Percentiles rank a stretch among this genome's conserved stretches.
Evolutionary conservation across 306 rosid species (phyloP).

Genomic region (Psophocarpus tetragonolobus): DNA sequence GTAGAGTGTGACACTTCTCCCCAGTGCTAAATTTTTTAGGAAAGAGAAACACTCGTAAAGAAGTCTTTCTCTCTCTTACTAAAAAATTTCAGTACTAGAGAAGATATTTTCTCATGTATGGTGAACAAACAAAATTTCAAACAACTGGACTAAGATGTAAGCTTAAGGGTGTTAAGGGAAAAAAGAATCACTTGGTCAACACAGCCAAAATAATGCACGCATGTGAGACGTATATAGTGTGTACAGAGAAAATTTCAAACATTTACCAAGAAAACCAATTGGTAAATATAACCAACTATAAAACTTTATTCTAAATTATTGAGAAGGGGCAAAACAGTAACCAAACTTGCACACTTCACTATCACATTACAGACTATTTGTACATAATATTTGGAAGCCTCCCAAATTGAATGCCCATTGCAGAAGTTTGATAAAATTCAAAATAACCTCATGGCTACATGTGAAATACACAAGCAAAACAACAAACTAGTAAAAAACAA

Average conservation of each 20-base stretch:
- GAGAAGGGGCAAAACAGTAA: not conserved
- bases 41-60: no score
- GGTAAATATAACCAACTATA: not conserved
- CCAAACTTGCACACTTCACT: not conserved
- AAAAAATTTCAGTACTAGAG: no score
- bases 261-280: not conserved
- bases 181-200: not conserved
- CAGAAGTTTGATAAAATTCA: not conserved
- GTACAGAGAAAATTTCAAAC: not conserved
- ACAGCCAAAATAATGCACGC: not conserved
- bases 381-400: not conserved
- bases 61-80: no score
- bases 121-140: not conserved
- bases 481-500: not conserved
- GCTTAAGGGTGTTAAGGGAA: not conserved
- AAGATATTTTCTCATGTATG: no score
- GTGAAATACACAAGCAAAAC: not conserved
- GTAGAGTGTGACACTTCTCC: not conserved
- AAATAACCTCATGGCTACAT: not conserved
- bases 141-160: not conserved
- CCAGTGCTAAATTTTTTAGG: no score
- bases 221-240: not conserved
- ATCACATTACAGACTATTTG: slow-evolving; percentile 2
- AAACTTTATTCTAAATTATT: not conserved
- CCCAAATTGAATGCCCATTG: not conserved